phyloP scores from a whole-genome alignment of 2,329 filamentous ascomycete genomes.

The Podosphaera leucotricha region DNA sequence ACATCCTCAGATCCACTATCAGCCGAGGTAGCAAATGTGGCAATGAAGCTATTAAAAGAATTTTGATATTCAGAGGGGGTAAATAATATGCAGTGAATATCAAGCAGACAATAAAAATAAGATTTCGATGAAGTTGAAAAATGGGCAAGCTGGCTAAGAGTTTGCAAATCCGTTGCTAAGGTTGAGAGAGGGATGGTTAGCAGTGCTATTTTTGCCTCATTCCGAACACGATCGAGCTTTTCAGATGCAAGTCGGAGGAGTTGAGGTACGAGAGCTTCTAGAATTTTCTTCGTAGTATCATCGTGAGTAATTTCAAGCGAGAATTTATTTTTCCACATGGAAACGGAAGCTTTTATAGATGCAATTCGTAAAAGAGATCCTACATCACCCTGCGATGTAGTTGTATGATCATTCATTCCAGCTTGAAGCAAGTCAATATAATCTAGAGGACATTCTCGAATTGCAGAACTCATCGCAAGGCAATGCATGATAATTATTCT shows the following conservation, averaged over 20 bases:
- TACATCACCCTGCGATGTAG: conserved; percentile 69
- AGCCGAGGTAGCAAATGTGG: conserved; percentile 48
- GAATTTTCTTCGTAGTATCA: conserved; percentile 1
- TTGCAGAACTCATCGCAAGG: conserved; percentile 23
- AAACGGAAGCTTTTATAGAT: conserved; percentile 44
- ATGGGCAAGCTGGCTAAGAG: not conserved
- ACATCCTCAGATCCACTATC: conserved; percentile 59
- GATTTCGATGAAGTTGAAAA: conserved; percentile 1
- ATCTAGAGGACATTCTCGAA: conserved; percentile 2
- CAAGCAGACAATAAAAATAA: conserved; percentile 1
- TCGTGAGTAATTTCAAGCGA: not conserved
- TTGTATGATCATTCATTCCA: conserved; percentile 72
- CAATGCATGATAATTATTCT: conserved; percentile 31
- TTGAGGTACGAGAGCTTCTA: conserved; percentile 5
- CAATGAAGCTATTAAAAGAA: conserved; percentile 24
- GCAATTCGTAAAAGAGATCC: conserved; percentile 68
- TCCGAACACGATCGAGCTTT: conserved; percentile 39
- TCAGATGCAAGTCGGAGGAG: conserved; percentile 52
- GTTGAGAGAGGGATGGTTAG: not conserved
- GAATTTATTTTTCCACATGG: conserved; percentile 11
- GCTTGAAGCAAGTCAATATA: conserved; percentile 20
- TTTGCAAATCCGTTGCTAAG: not conserved
- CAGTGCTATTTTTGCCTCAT: conserved; percentile 2
- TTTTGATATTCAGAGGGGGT: not conserved
- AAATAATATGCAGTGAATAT: not conserved